Conservation (phyloP, 495 filamentous ascomycete genomes). For the Neohortaea acidophila region DNA sequence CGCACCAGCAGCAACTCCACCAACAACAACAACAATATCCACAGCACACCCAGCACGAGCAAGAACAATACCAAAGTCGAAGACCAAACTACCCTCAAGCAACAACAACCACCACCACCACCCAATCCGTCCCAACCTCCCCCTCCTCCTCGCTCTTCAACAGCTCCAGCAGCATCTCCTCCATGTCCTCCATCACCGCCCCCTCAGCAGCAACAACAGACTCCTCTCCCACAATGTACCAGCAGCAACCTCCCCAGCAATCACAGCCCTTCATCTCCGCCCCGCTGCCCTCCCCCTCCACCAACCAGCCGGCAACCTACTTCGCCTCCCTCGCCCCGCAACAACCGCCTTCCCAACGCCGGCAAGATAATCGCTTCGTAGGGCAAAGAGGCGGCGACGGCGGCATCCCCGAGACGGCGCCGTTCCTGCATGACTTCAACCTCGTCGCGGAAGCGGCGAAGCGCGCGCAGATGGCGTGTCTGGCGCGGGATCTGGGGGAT, state of each 20-base stretch:
- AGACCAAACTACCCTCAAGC: no score
- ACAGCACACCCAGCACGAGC: no score
- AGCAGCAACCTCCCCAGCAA: background rate
- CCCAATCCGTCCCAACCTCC: conserved; percentile 11
- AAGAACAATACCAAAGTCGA: no score
- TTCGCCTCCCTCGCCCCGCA: conserved; percentile 16
- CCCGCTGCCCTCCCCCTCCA: conserved; percentile 25
- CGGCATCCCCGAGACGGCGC: conserved; percentile 36
- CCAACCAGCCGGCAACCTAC: conserved; percentile 16
- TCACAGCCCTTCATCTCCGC: conserved; percentile 15
- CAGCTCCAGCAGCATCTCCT: conserved; percentile 22
- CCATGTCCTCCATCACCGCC: conserved; percentile 13
- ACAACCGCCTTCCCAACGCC: conserved; percentile 7
- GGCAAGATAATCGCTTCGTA: conserved; percentile 3
- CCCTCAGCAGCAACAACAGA: conserved; percentile 10
- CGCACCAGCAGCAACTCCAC: no score
- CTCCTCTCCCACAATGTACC: no score
- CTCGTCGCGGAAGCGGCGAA: conserved; percentile 92
- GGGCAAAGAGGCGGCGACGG: conserved; percentile 13
- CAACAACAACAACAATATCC: conserved; percentile 12
- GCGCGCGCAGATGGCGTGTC: conserved; percentile 70
- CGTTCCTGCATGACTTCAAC: conserved; percentile 61
- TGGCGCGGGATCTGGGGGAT: conserved; percentile 71
- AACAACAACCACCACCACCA: conserved; percentile 1
- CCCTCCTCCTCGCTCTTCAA: conserved; percentile 20